A percentile compares a stretch with the other conserved stretches of the same genome.
These are phyloP conservation scores for Triglochin maritima DNA, from an alignment of 106 monocot species.

Conservation along the genomic window DNA sequence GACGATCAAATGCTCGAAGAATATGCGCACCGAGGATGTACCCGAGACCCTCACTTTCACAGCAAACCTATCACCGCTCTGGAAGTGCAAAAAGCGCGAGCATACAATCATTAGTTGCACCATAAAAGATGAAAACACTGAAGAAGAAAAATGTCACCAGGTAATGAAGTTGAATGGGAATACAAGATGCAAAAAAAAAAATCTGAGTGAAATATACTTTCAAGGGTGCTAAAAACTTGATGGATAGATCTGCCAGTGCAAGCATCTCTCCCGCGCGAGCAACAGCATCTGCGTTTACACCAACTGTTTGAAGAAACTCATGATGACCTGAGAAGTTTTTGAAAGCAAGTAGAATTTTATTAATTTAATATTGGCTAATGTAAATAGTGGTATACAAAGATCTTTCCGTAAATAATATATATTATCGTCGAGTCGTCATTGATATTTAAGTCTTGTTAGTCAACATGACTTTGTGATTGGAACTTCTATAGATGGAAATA, in stretches of 20 bases:
- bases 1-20: constrained; percentile 62
- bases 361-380: too few species aligned
- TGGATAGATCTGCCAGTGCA: constrained; percentile 66
- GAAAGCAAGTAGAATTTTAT: too few species aligned
- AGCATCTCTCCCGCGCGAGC: constrained; percentile 69
- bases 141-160: too few species aligned
- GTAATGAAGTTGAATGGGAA: background rate
- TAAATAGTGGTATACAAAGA: too few species aligned
- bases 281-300: constrained; percentile 61
- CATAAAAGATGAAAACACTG: too few species aligned
- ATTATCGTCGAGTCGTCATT: too few species aligned
- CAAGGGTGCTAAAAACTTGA: constrained; percentile 74
- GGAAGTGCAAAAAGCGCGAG: constrained; percentile 14
- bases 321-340: too few species aligned
- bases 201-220: constrained; percentile 23
- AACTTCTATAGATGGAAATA: too few species aligned
- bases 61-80: constrained; percentile 77
- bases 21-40: constrained; percentile 41
- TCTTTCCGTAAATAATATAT: too few species aligned
- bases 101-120: too few species aligned
- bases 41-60: constrained; percentile 66
- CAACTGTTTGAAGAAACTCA: constrained; percentile 64
- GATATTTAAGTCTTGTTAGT: too few species aligned
- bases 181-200: background rate
- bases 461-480: too few species aligned